Conservation (phyloP, 495 filamentous ascomycete genomes). For the Thermothielavioides terrestris region DNA sequence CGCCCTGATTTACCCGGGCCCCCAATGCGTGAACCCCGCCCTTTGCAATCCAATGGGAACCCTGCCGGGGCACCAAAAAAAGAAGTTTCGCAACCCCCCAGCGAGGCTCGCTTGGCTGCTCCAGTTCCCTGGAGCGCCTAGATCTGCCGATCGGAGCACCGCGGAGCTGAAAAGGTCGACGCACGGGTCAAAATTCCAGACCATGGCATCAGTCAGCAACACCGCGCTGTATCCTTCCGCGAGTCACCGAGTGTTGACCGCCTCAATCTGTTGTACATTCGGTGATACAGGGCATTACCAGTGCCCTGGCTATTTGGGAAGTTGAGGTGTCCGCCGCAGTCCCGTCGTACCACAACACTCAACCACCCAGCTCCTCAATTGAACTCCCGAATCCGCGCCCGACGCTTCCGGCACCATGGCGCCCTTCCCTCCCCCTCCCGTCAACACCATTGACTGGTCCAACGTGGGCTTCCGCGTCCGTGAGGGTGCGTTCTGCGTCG, state of each 20-base stretch:
- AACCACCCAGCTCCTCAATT: neutral
- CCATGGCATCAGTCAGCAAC: no score
- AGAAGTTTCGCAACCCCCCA: neutral
- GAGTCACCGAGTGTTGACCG: no score
- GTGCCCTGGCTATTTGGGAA: no score
- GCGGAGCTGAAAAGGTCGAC: neutral
- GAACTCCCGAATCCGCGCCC: neutral
- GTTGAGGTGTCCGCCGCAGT: no score
- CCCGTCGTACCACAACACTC: no score
- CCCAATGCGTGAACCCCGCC: slow-evolving; percentile 3
- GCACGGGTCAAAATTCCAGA: no score
- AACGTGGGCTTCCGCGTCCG: slow-evolving; percentile 86
- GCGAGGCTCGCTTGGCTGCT: neutral
- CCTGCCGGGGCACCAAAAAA: neutral
- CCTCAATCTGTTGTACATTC: no score
- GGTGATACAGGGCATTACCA: no score
- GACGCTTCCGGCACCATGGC: slow-evolving; percentile 24
- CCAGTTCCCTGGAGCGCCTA: neutral
- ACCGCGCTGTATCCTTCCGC: no score
- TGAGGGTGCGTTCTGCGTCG: slow-evolving; percentile 52
- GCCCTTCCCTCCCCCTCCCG: slow-evolving; percentile 72
- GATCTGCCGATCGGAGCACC: slow-evolving; percentile 7
- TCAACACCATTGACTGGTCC: slow-evolving; percentile 81
- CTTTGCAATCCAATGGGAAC: neutral
- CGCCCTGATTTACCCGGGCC: neutral